Conservation (phyloP, 179 eudicot genomes). For the Vitellaria paradoxa region DNA sequence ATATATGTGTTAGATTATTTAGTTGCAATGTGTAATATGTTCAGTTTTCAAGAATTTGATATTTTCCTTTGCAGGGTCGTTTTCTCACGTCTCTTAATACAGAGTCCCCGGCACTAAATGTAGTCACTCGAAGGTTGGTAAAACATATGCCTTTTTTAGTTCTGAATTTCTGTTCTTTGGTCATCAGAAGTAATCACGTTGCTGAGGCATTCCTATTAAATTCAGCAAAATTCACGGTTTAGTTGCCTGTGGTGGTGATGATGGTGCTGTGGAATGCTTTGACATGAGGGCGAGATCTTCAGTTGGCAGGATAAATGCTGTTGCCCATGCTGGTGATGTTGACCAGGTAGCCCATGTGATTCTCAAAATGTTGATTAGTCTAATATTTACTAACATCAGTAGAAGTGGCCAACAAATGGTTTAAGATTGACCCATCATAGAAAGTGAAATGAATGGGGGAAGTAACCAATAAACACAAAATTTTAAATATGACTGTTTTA, state of each 20-base stretch:
- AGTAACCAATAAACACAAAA: no score
- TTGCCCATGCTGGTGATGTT: slow-evolving; percentile 52
- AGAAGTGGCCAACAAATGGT: not conserved
- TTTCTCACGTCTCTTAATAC: slow-evolving; percentile 83
- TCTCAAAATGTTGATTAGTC: not conserved
- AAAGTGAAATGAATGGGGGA: no score
- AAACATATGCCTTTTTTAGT: slow-evolving; percentile 16
- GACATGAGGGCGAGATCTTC: slow-evolving; percentile 81
- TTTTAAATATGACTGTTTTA: no score
- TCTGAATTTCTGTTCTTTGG: not conserved
- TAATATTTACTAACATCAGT: not conserved
- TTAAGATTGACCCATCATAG: no score
- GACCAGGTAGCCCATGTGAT: slow-evolving; percentile 48
- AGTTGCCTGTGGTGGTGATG: slow-evolving; percentile 97
- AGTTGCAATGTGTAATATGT: not conserved
- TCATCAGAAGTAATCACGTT: not conserved
- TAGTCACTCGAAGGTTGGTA: slow-evolving; percentile 82
- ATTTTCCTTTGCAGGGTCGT: slow-evolving; percentile 57
- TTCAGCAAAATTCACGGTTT: slow-evolving; percentile 83
- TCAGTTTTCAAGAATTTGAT: not conserved
- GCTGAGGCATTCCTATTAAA: slow-evolving; percentile 6
- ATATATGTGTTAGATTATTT: not conserved
- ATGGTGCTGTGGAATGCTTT: slow-evolving; percentile 97
- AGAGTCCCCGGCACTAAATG: slow-evolving; percentile 84
- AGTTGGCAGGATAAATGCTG: slow-evolving; percentile 77